A percentile compares a stretch with the other conserved stretches of the same genome.
Conservation (phyloP, 352 stramenopile species). For the Globisporangium alternatum region DNA sequence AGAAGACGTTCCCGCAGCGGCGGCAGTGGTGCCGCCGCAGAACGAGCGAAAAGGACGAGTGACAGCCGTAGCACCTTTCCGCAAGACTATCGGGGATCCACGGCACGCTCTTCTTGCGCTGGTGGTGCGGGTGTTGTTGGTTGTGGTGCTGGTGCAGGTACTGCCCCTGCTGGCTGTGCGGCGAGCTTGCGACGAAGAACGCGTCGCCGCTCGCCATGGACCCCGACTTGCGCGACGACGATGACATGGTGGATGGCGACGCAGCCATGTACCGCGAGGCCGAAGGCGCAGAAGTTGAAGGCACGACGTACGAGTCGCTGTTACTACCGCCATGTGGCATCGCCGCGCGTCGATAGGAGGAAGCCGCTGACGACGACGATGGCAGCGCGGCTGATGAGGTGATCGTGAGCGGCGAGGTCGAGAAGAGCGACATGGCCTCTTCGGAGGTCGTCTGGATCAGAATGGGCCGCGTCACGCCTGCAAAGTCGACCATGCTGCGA, state of each 20-base stretch:
- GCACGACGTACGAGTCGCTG: background rate
- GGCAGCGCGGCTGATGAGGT: background rate
- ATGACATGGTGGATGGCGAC: constrained; percentile 8
- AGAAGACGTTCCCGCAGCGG: constrained; percentile 88
- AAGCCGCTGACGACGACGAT: background rate
- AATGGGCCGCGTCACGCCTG: constrained; percentile 2
- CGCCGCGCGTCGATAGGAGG: background rate
- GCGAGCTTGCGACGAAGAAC: constrained; percentile 6
- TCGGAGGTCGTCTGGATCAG: background rate
- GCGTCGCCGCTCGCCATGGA: constrained; percentile 6
- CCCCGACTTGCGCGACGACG: constrained; percentile 10
- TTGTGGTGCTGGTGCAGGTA: constrained; percentile 27
- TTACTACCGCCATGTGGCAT: background rate
- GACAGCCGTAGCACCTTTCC: constrained; percentile 73
- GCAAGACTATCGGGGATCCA: constrained; percentile 85
- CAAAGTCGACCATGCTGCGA: background rate
- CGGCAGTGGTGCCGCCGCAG: constrained; percentile 86
- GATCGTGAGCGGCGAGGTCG: constrained; percentile 15
- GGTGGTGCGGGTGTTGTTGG: constrained; percentile 17
- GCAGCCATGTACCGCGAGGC: background rate
- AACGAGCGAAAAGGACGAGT: constrained; percentile 62
- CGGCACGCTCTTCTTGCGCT: constrained; percentile 44
- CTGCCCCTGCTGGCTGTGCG: constrained; percentile 12
- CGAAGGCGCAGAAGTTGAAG: constrained; percentile 14
- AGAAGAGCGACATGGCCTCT: constrained; percentile 15